Percentiles rank a stretch among this genome's conserved stretches.
Conservation (phyloP, 495 filamentous ascomycete species). For the Lophiostoma macrostomum region DNA sequence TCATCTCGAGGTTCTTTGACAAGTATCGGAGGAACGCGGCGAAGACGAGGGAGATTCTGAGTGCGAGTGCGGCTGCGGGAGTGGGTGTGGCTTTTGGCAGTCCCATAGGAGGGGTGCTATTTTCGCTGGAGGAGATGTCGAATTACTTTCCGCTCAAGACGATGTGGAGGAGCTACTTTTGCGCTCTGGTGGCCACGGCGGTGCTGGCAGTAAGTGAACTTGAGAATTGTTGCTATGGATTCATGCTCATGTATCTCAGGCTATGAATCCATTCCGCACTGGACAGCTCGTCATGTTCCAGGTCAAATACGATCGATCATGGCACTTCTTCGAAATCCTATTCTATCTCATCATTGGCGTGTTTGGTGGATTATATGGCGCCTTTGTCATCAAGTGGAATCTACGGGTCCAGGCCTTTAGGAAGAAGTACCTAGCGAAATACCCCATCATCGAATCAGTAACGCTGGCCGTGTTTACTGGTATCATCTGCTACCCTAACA, state of each 20-base stretch:
- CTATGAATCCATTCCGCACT: constrained; percentile 96
- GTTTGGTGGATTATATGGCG: constrained; percentile 93
- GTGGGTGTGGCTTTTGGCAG: constrained; percentile 97
- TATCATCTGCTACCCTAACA: constrained; percentile 91
- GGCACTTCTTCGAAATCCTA: constrained; percentile 95
- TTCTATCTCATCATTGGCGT: constrained; percentile 91
- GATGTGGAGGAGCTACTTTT: constrained; percentile 97
- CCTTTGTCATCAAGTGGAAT: constrained; percentile 99
- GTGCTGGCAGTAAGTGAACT: constrained; percentile 67
- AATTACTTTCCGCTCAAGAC: constrained; percentile 96
- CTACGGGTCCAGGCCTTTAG: constrained; percentile 85
- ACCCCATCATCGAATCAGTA: constrained; percentile 85
- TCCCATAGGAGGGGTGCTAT: constrained; percentile 93
- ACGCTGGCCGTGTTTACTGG: constrained; percentile 80
- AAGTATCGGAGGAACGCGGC: constrained; percentile 93
- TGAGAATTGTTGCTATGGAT: background rate
- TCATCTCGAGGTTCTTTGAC: constrained; percentile 87
- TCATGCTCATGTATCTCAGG: constrained; percentile 38
- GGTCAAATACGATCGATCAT: constrained; percentile 89
- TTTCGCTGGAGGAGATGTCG: constrained; percentile 99
- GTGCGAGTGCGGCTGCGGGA: constrained; percentile 89
- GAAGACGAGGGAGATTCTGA: constrained; percentile 92
- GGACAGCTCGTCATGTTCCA: constrained; percentile 99
- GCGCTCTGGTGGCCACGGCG: constrained; percentile 91
- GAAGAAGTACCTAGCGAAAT: constrained; percentile 85